Evolutionary conservation across 2,329 filamentous ascomycete species (phyloP), one percentile per base, ranked within the genome.

Genomic region (Orbilia ellipsospora): DNA sequence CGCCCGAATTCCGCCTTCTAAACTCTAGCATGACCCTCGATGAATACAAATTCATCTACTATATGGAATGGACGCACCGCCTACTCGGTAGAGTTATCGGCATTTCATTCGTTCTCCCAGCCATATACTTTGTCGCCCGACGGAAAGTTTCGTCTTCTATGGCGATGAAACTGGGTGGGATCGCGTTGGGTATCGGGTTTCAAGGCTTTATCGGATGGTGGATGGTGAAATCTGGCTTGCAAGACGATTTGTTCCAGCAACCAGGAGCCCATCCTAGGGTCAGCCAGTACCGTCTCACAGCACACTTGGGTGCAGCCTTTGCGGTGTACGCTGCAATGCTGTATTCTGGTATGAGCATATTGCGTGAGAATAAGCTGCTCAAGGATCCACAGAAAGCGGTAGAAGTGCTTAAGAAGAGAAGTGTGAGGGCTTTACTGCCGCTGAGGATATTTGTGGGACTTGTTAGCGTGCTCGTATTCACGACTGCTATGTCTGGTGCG

Each of bases 31-130:
- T 99, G 95, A 90, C 88, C 36, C 86, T 99, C 68, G 87, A 90
- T 72, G 95, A 99, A 82, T 99, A 98, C 85, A 97, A 98, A 83
- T 91, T 95, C 82, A 99, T 99, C 79, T 99, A 98, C 87, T 99
- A 91, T 83, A 98, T 98, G 95, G 95, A 99, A 85, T 99, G 95
- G 95, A 89, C 90, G 51, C 95, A 99, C 83, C 89, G 95, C 31
- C 87, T 97, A 66, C 98, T 95, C 94, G 95, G 95, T 54, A 90
- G 95, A 78, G 86, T 96, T 79, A 92, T 99, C 70, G 95, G 95
- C 73, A 83, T 98, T 77, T 91, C 92, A 60, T 97, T 98, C 82
- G 89, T 97, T 56, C 81, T 97, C 0, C 95, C 95, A 0, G 92
- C 94, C 6, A 83, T 90, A 67, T 98, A 97, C 85, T 96, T 98